phyloP scores from a whole-genome alignment of 2,329 filamentous ascomycete genomes.

The Cladophialophora exuberans region DNA sequence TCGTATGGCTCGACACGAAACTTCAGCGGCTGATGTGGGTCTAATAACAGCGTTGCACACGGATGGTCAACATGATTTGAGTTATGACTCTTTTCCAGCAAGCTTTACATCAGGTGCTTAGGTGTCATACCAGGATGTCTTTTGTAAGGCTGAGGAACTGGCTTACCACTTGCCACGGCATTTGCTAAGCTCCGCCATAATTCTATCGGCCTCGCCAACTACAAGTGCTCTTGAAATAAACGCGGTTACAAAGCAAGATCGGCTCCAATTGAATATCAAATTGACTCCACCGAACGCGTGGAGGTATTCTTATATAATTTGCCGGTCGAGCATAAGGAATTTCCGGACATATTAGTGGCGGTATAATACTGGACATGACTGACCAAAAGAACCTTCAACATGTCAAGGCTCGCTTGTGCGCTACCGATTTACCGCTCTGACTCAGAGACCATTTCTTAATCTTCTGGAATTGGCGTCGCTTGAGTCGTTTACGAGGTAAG shows the following conservation, averaged over 20 bases:
- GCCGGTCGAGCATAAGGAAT: not conserved
- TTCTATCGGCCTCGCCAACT: not conserved
- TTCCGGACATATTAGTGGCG: not conserved
- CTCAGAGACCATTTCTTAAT: not conserved
- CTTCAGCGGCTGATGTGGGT: too few species aligned
- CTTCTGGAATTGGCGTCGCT: not conserved
- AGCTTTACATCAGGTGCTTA: too few species aligned
- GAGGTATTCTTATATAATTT: not conserved
- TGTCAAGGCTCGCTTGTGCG: not conserved
- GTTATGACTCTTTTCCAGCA: too few species aligned
- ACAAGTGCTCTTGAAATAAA: slow-evolving; percentile 4
- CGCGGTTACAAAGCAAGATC: slow-evolving; percentile 6
- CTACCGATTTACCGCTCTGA: not conserved
- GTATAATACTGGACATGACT: not conserved
- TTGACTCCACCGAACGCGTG: not conserved
- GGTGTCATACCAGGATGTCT: too few species aligned
- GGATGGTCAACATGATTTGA: too few species aligned
- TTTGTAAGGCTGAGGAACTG: too few species aligned
- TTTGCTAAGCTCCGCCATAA: not conserved
- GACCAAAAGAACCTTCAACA: not conserved
- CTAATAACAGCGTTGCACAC: too few species aligned
- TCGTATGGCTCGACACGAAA: too few species aligned
- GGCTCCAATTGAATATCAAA: not conserved
- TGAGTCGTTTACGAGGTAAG: not conserved
- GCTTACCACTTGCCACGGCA: too few species aligned